A percentile compares a stretch with the other conserved stretches of the same genome.
These are phyloP conservation scores for Somion occarium DNA, from an alignment of 1,284 basidiomycete species.

Conservation along the genomic window DNA sequence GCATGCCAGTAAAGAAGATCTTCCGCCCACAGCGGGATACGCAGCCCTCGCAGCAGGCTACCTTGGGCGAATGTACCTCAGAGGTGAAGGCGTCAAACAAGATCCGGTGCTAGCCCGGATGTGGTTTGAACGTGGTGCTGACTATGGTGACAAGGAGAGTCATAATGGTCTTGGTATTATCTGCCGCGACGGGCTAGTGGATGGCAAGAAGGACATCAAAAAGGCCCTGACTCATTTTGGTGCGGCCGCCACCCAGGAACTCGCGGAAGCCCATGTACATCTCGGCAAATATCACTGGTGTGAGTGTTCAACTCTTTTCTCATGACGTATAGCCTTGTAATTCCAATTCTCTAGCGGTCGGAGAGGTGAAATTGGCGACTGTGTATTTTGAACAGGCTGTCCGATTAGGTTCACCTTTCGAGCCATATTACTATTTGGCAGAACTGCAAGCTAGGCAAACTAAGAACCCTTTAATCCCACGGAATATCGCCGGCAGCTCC, in stretches of 20 bases:
- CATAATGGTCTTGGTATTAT: constrained; percentile 91
- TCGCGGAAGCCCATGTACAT: constrained; percentile 89
- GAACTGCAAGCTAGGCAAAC: constrained; percentile 67
- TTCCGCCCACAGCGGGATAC: constrained; percentile 54
- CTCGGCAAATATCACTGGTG: constrained; percentile 82
- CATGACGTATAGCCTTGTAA: constrained; percentile 6
- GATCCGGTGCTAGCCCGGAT: constrained; percentile 79
- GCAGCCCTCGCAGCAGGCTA: constrained; percentile 81
- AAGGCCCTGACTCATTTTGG: constrained; percentile 71
- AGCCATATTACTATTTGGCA: constrained; percentile 90
- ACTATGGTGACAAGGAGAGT: constrained; percentile 81
- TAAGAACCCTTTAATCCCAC: constrained; percentile 34
- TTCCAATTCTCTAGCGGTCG: constrained; percentile 41
- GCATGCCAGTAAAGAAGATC: constrained; percentile 41
- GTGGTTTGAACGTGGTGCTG: constrained; percentile 91
- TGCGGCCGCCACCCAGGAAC: constrained; percentile 78
- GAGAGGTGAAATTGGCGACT: constrained; percentile 59
- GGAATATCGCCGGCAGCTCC: constrained; percentile 53
- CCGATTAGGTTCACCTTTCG: constrained; percentile 83
- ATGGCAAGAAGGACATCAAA: constrained; percentile 61
- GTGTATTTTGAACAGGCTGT: constrained; percentile 80
- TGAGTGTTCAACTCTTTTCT: constrained; percentile 31
- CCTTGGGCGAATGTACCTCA: constrained; percentile 88
- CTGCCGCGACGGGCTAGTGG: constrained; percentile 80
- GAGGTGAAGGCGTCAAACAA: constrained; percentile 87